Evolutionary conservation across 2,329 filamentous ascomycete genomes (phyloP).

Genomic region (Aspergillus carbonarius): DNA sequence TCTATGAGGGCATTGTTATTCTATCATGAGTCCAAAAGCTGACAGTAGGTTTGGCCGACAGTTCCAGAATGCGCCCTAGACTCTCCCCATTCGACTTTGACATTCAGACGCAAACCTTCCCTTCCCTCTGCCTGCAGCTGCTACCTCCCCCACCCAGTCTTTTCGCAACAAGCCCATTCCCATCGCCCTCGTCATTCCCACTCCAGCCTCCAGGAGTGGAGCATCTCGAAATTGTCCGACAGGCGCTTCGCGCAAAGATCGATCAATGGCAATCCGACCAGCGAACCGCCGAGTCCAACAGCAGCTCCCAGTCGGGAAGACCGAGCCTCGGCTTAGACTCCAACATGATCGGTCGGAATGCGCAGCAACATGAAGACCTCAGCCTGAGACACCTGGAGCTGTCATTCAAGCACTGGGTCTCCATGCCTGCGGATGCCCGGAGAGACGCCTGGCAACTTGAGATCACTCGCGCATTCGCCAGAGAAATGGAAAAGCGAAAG

Average conservation of each 20-base stretch:
- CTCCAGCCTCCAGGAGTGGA: slow-evolving; percentile 70
- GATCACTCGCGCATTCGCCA: slow-evolving; percentile 47
- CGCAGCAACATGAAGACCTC: slow-evolving; percentile 64
- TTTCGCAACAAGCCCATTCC: slow-evolving; percentile 76
- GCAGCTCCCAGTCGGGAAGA: slow-evolving; percentile 48
- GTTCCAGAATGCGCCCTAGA: slow-evolving; percentile 44
- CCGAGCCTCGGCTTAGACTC: slow-evolving; percentile 31
- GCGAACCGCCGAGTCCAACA: slow-evolving; percentile 27
- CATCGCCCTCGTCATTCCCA: slow-evolving; percentile 77
- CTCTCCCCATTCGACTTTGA: slow-evolving; percentile 71
- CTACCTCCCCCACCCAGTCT: slow-evolving; percentile 78
- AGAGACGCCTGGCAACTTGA: slow-evolving; percentile 49
- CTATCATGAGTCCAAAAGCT: not conserved
- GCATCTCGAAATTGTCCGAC: slow-evolving; percentile 70
- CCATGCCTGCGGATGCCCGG: slow-evolving; percentile 57
- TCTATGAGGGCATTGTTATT: slow-evolving; percentile 1
- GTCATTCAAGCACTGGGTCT: slow-evolving; percentile 74
- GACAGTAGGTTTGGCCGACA: slow-evolving; percentile 23
- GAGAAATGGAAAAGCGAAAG: slow-evolving; percentile 46
- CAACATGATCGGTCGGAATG: slow-evolving; percentile 47
- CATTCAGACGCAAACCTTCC: slow-evolving; percentile 80
- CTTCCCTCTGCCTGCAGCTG: slow-evolving; percentile 77
- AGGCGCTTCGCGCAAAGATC: slow-evolving; percentile 67
- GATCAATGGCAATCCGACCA: slow-evolving; percentile 60
- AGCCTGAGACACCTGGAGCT: slow-evolving; percentile 73